Conservation (phyloP, 2,329 filamentous ascomycete genomes). For the Aspergillus pseudoviridinutans region DNA sequence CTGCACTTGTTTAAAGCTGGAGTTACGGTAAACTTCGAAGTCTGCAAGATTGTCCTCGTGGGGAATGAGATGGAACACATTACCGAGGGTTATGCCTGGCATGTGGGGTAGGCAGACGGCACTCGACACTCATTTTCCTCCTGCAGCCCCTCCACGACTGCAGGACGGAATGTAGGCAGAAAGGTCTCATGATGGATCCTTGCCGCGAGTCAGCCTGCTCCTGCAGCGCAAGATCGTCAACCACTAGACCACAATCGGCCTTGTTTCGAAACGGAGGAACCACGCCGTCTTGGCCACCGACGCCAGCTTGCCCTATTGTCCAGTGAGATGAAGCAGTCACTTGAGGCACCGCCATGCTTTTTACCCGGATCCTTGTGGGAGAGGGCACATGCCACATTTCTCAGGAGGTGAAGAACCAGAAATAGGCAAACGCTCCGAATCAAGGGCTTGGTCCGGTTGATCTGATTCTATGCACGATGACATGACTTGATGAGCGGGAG, state of each 20-base stretch:
- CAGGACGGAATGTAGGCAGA: background rate
- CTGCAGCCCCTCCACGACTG: background rate
- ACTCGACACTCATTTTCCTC: background rate
- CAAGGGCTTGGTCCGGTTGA: background rate
- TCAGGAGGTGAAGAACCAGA: background rate
- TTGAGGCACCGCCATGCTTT: background rate
- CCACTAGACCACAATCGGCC: background rate
- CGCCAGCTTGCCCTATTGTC: background rate
- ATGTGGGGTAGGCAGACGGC: background rate
- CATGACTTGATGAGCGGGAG: background rate
- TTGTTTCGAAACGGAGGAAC: background rate
- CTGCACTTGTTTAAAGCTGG: background rate
- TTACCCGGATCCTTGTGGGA: background rate
- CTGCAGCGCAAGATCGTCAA: background rate
- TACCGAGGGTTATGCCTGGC: background rate
- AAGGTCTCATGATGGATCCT: background rate
- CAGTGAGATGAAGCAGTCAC: background rate
- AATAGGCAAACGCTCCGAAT: background rate
- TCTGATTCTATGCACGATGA: background rate
- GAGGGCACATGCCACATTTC: background rate
- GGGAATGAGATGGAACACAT: background rate
- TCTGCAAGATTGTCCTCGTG: background rate
- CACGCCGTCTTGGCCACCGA: background rate
- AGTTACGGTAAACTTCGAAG: background rate
- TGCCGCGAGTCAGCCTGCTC: background rate